A percentile compares a stretch with the other conserved stretches of the same genome.
phyloP scores from a whole-genome alignment of 768 basidiomycete genomes.

The Leccinum incarnatum region DNA sequence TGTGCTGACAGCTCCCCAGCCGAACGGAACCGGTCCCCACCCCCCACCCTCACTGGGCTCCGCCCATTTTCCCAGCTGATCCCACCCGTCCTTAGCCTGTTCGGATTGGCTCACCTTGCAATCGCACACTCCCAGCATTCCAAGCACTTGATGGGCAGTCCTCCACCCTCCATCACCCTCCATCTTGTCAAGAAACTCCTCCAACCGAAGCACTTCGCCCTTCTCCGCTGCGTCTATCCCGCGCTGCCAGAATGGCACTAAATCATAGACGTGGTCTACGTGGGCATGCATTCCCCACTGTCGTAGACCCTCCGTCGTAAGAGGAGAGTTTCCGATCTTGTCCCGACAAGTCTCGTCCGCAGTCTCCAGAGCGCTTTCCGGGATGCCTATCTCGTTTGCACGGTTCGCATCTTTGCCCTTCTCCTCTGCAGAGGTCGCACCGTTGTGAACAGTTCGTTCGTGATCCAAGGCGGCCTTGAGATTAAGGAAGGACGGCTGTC shows the following conservation, averaged over 20 bases:
- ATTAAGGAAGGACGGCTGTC: conserved; percentile 23
- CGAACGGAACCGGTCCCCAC: conserved; percentile 10
- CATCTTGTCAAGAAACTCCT: conserved; percentile 45
- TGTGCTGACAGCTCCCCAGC: conserved; percentile 13
- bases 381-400: not conserved
- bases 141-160: conserved; percentile 28
- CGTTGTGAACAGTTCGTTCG: conserved; percentile 21
- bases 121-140: conserved; percentile 23
- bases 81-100: conserved; percentile 2
- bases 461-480: conserved; percentile 32
- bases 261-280: conserved; percentile 47
- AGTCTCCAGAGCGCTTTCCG: conserved; percentile 10
- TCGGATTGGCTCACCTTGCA: conserved; percentile 11
- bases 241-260: conserved; percentile 54
- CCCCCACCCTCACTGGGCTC: not conserved
- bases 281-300: conserved; percentile 31
- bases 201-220: conserved; percentile 42
- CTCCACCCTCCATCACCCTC: conserved; percentile 34
- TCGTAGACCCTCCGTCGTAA: conserved; percentile 28
- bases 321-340: conserved; percentile 29
- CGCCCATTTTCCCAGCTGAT: not conserved
- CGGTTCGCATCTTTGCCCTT: not conserved
- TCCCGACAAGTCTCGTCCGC: conserved; percentile 28
- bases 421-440: conserved; percentile 4
- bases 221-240: conserved; percentile 47